Conservation (phyloP, 2,329 filamentous ascomycete genomes). For the Fusarium neocosmosporiellum region DNA sequence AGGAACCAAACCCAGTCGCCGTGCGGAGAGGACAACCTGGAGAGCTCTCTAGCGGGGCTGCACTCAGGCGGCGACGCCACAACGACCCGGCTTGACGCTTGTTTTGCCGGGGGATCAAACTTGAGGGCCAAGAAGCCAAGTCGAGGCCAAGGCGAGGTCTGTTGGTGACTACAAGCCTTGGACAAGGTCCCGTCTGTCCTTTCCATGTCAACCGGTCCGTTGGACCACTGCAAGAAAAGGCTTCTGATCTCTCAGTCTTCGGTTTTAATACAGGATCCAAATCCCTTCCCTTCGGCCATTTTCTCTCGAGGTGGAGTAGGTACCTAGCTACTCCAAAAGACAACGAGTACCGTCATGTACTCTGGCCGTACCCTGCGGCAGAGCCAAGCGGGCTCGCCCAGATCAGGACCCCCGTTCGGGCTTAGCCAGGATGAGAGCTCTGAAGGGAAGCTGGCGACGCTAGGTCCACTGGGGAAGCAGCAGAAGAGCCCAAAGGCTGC, state of each 20-base stretch:
- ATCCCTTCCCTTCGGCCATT: constrained; percentile 1
- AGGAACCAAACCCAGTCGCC: not conserved
- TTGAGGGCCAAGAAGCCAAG: not conserved
- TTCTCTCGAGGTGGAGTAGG: not conserved
- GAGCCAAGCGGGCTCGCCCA: not conserved
- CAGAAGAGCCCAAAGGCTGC: not conserved
- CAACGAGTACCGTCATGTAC: not conserved
- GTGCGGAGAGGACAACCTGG: not conserved
- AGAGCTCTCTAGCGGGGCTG: not conserved
- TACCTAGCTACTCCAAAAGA: not conserved
- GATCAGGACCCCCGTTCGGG: constrained; percentile 9
- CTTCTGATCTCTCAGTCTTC: not conserved
- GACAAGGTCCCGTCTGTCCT: not conserved
- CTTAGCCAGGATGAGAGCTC: constrained; percentile 25
- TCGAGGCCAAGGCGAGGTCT: not conserved
- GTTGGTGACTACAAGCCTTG: not conserved
- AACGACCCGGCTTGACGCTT: not conserved
- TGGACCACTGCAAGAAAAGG: not conserved
- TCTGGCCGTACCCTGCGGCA: not conserved
- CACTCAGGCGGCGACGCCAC: not conserved
- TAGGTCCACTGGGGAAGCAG: constrained; percentile 26
- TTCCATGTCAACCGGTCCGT: not conserved
- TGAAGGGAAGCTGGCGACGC: constrained; percentile 15
- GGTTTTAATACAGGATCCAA: not conserved
- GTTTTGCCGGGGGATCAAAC: not conserved